Base-by-base conservation (phyloP, 495 filamentous ascomycete genomes). In the Tuber borchii region DNA sequence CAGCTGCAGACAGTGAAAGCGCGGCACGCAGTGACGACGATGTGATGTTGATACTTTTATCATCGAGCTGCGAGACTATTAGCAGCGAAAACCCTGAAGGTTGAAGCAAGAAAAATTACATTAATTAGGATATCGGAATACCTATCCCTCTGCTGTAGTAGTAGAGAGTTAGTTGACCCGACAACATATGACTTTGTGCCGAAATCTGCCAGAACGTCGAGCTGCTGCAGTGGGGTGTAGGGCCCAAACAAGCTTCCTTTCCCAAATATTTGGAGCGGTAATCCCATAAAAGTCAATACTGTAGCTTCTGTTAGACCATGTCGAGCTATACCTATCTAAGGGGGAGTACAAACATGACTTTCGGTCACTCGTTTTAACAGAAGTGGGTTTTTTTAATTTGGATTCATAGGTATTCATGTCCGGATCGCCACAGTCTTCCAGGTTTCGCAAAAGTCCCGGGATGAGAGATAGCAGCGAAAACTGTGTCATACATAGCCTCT, bases 81-180 rank as follows among this genome's bases (percentile, higher is more conserved):
- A 75, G 81, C 40, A 42, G 31, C n/a, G 4, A 70, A 45, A 12
- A 0, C 19, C 43, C 65, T 61, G 72, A 70, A 14, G 19, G 16
- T 44, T 10, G 26, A 48, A 34, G 51, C 73, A 71, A 45, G 16
- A 37, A 22, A 61, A 73, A 87, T 82, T 80, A 90, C 89, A 84
- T 99, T 98, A 80, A 99, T 93, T 74, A 99, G 86, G 65, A 98
- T 94, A 80, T 99, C 95, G 84, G 94, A 96, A 84, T 99, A 98
- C n/a, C 94, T 90, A 81, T 99, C 95, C 83, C 90, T 95, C 80
- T 98, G 95, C 78, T 97, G 94, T 69, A 99, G 84, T 42, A 99
- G 87, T 68, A 99, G 86, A 22, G 93, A 96, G 83, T 99, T 99
- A 40, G 95, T 99, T 65, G 94, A 97, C 74, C 95, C 95, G 75